Evolutionary conservation across 305 asterid genomes (phyloP).

Genomic region (Rubia tinctorum): DNA sequence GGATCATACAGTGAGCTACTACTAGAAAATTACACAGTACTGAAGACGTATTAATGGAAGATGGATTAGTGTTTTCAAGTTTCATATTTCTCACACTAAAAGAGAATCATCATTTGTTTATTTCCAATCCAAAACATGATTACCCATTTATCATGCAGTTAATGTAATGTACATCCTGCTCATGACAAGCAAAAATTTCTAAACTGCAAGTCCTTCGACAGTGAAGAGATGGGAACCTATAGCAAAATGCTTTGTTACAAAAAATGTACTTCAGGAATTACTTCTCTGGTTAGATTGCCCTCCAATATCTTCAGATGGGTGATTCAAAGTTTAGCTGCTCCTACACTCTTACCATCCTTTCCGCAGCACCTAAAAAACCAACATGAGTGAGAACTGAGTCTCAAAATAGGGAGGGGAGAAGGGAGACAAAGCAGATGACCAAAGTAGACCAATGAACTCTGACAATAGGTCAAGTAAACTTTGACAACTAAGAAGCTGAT

Average conservation of each 20-base stretch:
- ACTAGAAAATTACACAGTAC: not conserved
- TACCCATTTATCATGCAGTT: not conserved
- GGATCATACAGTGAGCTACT: no score
- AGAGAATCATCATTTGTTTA: not conserved
- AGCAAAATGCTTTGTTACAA: not conserved
- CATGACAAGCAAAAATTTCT: not conserved
- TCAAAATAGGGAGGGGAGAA: not conserved
- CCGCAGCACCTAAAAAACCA: slow-evolving; percentile 70
- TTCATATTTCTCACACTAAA: not conserved
- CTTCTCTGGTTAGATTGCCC: not conserved
- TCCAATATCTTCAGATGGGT: not conserved
- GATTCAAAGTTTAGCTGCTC: slow-evolving; percentile 10
- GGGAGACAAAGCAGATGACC: not conserved
- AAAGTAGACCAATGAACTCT: not conserved
- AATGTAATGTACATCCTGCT: not conserved
- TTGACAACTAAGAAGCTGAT: not conserved
- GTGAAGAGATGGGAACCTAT: not conserved
- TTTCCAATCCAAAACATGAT: no score
- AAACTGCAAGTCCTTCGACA: not conserved
- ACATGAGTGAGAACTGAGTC: slow-evolving; percentile 10
- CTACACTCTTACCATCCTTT: slow-evolving; percentile 36
- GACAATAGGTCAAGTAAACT: not conserved
- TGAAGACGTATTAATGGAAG: not conserved
- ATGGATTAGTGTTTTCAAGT: not conserved
- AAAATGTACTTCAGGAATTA: not conserved